phyloP scores from a whole-genome alignment of 2,329 filamentous ascomycete species.

The Fusarium sp. region DNA sequence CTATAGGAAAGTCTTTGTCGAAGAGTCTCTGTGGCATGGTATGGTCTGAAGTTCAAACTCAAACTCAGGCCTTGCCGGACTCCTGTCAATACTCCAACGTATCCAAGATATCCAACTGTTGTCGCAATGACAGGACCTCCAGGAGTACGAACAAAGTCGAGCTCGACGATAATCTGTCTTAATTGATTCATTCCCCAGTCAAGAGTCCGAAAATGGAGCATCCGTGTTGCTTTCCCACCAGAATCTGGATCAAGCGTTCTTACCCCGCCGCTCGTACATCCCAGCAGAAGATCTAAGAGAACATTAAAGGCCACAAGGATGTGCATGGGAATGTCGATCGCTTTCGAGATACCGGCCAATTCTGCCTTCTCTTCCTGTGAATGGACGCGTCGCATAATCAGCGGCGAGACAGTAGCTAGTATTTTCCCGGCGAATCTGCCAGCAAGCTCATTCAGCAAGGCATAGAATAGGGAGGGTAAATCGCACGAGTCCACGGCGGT shows the following conservation, averaged over 20 bases:
- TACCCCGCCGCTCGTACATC: slow-evolving; percentile 67
- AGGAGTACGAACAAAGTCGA: slow-evolving; percentile 58
- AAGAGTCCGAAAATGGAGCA: slow-evolving; percentile 67
- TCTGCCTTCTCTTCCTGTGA: slow-evolving; percentile 69
- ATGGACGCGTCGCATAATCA: slow-evolving; percentile 63
- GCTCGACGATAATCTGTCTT: slow-evolving; percentile 61
- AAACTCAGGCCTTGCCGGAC: slow-evolving; percentile 59
- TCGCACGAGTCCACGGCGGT: slow-evolving; percentile 27
- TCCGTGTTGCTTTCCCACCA: slow-evolving; percentile 31
- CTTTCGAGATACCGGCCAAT: slow-evolving; percentile 66
- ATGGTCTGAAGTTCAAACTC: slow-evolving; percentile 60
- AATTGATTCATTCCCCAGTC: slow-evolving; percentile 67
- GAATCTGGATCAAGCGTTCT: slow-evolving; percentile 25
- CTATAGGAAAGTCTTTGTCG: slow-evolving; percentile 39
- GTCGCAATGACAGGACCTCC: slow-evolving; percentile 56
- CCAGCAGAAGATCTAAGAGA: slow-evolving; percentile 71
- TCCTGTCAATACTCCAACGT: slow-evolving; percentile 62
- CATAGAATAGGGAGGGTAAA: slow-evolving; percentile 63
- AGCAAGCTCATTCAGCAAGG: slow-evolving; percentile 53
- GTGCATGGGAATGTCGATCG: slow-evolving; percentile 65
- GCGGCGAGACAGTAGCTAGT: slow-evolving; percentile 54
- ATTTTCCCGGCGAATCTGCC: slow-evolving; percentile 38
- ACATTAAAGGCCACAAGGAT: slow-evolving; percentile 72
- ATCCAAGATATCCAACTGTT: slow-evolving; percentile 61
- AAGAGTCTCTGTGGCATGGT: slow-evolving; percentile 43